Evolutionary conservation across 116 monocot species (phyloP).

Genomic region (Dioscorea cayenensis): DNA sequence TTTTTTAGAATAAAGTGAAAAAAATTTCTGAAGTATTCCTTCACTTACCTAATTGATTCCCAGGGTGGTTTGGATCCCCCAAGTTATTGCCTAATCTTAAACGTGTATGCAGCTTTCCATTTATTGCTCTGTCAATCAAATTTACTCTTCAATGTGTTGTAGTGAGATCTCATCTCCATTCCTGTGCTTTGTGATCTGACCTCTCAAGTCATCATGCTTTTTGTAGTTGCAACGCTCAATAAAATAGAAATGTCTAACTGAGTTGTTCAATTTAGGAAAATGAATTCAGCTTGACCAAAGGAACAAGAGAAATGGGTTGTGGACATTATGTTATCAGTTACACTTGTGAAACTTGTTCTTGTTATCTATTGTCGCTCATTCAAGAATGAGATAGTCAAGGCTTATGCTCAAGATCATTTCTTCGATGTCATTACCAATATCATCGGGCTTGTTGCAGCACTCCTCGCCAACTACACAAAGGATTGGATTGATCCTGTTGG

Average conservation of each 20-base stretch:
- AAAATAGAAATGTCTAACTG: background rate
- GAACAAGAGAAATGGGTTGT: conserved; percentile 77
- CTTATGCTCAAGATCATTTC: conserved; percentile 91
- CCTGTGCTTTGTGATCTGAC: background rate
- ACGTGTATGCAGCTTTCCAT: too few species aligned
- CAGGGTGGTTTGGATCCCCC: too few species aligned
- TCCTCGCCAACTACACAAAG: conserved; percentile 66
- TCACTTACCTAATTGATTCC: too few species aligned
- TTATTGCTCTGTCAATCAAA: too few species aligned
- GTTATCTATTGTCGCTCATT: conserved; percentile 76
- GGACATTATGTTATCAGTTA: conserved; percentile 71
- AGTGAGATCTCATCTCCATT: too few species aligned
- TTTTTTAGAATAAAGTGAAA: too few species aligned
- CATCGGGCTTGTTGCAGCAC: conserved; percentile 81
- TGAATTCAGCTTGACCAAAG: conserved; percentile 55
- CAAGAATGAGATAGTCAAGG: conserved; percentile 85
- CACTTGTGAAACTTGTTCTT: conserved; percentile 70
- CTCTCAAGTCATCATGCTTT: background rate
- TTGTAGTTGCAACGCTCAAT: background rate
- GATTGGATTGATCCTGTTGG: conserved; percentile 91
- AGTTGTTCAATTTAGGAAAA: conserved; percentile 25
- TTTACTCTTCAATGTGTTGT: too few species aligned
- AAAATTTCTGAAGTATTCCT: too few species aligned
- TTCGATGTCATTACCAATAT: conserved; percentile 89
- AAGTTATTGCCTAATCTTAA: too few species aligned